Evolutionary conservation across 305 asterid species (phyloP).

Genomic region (Fraxinus latifolia): DNA sequence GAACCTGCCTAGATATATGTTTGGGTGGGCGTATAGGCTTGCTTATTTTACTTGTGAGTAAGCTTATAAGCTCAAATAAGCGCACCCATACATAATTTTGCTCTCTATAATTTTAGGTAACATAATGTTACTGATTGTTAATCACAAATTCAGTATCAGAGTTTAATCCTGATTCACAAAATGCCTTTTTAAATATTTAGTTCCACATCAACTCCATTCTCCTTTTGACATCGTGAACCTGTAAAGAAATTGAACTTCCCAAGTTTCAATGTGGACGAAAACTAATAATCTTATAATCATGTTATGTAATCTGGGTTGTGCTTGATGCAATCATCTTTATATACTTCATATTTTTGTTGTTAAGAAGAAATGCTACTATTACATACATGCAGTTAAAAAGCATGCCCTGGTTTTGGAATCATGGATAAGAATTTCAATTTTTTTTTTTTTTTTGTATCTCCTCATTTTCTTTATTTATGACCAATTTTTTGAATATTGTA

Average conservation of each 20-base stretch:
- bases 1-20: not conserved
- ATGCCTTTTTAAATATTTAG: not conserved
- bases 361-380: not conserved
- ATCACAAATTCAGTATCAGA: not conserved
- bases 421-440: not conserved
- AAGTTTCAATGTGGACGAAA: not conserved
- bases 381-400: not conserved
- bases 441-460: not conserved
- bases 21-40: not conserved
- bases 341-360: not conserved
- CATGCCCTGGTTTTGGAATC: not conserved
- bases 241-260: not conserved
- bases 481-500: not conserved
- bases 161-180: not conserved
- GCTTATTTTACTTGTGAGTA: not conserved
- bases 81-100: not conserved
- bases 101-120: not conserved
- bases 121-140: not conserved
- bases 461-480: not conserved
- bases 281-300: not conserved
- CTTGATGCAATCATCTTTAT: not conserved
- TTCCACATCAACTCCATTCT: not conserved
- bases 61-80: not conserved
- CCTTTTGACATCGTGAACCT: not conserved
- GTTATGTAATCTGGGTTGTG: not conserved